Evolutionary conservation across 73 alveolate genomes (phyloP).

Genomic region (Blepharisma stoltei): DNA sequence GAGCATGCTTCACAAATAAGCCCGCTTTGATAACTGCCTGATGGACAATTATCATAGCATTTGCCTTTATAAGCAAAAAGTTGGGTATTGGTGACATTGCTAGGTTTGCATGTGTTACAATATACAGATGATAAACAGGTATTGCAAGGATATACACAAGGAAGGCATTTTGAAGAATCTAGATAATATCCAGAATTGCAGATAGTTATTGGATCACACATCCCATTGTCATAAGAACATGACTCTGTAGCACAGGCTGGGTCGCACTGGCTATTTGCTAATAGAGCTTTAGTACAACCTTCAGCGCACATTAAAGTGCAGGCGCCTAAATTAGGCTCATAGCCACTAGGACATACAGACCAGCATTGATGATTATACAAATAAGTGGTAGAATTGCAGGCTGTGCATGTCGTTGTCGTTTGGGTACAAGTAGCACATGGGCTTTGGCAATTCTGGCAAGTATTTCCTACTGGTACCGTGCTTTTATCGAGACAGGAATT

Average conservation of each 20-base stretch:
- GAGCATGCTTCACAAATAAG: not conserved
- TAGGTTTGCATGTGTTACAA: slow-evolving; percentile 12
- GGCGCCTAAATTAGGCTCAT: not conserved
- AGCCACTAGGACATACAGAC: slow-evolving; percentile 20
- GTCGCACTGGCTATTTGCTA: not conserved
- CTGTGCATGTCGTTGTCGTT: not conserved
- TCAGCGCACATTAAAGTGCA: not conserved
- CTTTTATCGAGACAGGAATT: not conserved
- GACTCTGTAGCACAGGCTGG: not conserved
- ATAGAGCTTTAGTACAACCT: not conserved
- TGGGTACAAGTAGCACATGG: not conserved
- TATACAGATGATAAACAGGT: not conserved
- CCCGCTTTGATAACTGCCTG: not conserved
- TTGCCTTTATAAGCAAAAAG: slow-evolving; percentile 1
- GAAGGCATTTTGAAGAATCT: not conserved
- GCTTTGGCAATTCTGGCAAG: not conserved
- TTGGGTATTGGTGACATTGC: not conserved
- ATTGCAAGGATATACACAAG: slow-evolving; percentile 7
- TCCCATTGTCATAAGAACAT: not conserved
- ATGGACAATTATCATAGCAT: slow-evolving; percentile 23
- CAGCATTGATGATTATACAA: not conserved
- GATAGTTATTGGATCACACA: not conserved
- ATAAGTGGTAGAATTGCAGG: not conserved
- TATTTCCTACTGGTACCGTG: not conserved
- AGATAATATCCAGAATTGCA: not conserved